phyloP scores from a whole-genome alignment of 2,329 filamentous ascomycete species.

The Ophiosphaerella korrae region DNA sequence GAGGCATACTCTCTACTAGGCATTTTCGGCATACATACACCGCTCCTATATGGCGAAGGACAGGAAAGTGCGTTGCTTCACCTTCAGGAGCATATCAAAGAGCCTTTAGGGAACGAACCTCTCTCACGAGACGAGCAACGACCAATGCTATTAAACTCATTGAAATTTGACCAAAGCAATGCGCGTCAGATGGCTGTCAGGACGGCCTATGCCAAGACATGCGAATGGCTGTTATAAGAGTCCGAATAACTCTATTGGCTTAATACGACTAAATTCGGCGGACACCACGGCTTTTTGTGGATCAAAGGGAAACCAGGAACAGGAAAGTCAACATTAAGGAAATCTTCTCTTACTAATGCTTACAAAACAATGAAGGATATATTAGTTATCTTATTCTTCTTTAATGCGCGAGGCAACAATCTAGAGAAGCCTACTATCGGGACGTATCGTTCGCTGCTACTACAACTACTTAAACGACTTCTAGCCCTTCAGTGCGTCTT shows the following conservation, averaged over 20 bases:
- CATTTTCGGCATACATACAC: not conserved
- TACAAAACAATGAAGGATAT: not conserved
- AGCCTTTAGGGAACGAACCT: not conserved
- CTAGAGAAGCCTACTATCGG: constrained; percentile 22
- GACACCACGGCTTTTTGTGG: not conserved
- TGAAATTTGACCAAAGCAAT: no score
- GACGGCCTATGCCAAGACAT: not conserved
- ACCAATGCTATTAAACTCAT: no score
- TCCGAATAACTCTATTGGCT: not conserved
- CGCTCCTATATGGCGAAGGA: constrained; percentile 4
- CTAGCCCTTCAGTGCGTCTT: constrained; percentile 7
- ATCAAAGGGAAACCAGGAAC: no score
- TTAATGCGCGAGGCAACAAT: constrained; percentile 17
- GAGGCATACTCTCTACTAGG: not conserved
- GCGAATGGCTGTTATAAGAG: not conserved
- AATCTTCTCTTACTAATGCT: constrained; percentile 13
- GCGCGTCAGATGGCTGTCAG: no score
- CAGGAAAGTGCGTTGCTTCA: not conserved
- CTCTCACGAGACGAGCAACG: no score
- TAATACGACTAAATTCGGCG: not conserved
- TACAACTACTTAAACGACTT: constrained; percentile 23
- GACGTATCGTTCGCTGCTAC: constrained; percentile 27
- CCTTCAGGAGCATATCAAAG: no score
- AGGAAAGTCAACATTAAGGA: no score
- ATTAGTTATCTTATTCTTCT: constrained; percentile 24